Percentiles rank a stretch among this genome's conserved stretches.
Conservation (phyloP, 169 alveolate genomes). For the Pseudocohnilembus persalinus region DNA sequence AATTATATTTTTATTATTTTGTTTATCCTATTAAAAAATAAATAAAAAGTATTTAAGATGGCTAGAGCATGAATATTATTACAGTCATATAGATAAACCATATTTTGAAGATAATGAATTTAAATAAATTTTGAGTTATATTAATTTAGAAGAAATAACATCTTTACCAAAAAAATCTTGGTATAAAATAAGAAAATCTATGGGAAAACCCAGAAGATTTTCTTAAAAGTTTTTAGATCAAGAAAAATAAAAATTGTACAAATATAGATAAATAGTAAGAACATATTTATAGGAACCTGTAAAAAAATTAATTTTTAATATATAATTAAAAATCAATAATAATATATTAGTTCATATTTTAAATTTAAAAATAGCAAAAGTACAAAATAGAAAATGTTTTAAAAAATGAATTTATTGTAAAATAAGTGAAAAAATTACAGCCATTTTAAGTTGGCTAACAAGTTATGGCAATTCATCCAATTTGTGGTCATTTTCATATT, state of each 20-base stretch:
- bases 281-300: not conserved
- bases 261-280: conserved; percentile 13
- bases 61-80: conserved; percentile 13
- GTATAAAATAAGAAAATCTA: conserved; percentile 17
- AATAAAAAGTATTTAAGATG: conserved; percentile 1
- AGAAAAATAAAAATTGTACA: conserved; percentile 3
- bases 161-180: conserved; percentile 5
- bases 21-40: not conserved
- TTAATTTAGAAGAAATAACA: not conserved
- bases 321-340: not conserved
- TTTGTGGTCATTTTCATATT: conserved; percentile 16
- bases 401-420: conserved; percentile 3
- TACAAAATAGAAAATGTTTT: not conserved
- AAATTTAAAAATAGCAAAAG: not conserved
- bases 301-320: not conserved
- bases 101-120: conserved; percentile 15
- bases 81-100: conserved; percentile 25
- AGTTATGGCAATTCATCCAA: conserved; percentile 16
- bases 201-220: conserved; percentile 24
- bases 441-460: conserved; percentile 17
- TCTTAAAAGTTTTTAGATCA: conserved; percentile 3
- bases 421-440: not conserved
- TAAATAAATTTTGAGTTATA: conserved; percentile 3
- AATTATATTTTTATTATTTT: not conserved
- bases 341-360: not conserved